Conservation (phyloP, 345 rosid species). For the Linum usitatissimum region DNA sequence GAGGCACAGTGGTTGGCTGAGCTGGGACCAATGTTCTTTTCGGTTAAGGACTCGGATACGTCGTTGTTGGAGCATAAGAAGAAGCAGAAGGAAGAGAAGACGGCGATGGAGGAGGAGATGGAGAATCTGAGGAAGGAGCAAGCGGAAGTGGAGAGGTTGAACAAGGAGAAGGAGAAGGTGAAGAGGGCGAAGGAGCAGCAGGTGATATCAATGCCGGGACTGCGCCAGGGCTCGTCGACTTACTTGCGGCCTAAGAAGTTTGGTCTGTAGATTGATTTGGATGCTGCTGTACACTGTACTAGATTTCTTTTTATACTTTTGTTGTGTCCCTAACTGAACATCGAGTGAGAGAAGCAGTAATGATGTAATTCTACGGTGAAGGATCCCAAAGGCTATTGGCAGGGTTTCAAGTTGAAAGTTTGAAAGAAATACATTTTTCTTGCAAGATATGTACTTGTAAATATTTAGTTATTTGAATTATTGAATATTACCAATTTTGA, state of each 20-base stretch:
- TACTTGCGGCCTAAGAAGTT: conserved; percentile 72
- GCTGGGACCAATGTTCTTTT: conserved; percentile 94
- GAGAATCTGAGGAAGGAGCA: conserved; percentile 71
- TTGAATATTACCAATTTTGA: too few species aligned
- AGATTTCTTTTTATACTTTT: too few species aligned
- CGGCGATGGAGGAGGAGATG: conserved; percentile 96
- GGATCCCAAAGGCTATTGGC: too few species aligned
- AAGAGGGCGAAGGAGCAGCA: conserved; percentile 69
- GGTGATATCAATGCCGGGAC: conserved; percentile 60
- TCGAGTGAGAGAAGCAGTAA: too few species aligned
- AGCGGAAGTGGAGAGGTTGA: conserved; percentile 43
- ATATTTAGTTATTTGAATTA: too few species aligned
- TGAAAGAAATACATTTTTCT: too few species aligned
- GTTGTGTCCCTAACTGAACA: too few species aligned
- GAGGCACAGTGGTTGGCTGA: conserved; percentile 95
- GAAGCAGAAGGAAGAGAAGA: conserved; percentile 77
- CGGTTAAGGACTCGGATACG: conserved; percentile 82
- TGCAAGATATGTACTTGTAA: too few species aligned
- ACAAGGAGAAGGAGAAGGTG: conserved; percentile 44
- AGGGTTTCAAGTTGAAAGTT: too few species aligned
- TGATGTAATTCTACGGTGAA: too few species aligned
- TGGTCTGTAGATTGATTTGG: conserved; percentile 36
- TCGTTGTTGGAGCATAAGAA: conserved; percentile 87
- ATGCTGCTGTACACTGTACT: background rate
- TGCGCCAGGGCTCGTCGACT: conserved; percentile 46